Evolutionary conservation across 148 eudicot genomes (phyloP), one percentile per base, ranked within the genome.

Genomic region (Drosera capensis): DNA sequence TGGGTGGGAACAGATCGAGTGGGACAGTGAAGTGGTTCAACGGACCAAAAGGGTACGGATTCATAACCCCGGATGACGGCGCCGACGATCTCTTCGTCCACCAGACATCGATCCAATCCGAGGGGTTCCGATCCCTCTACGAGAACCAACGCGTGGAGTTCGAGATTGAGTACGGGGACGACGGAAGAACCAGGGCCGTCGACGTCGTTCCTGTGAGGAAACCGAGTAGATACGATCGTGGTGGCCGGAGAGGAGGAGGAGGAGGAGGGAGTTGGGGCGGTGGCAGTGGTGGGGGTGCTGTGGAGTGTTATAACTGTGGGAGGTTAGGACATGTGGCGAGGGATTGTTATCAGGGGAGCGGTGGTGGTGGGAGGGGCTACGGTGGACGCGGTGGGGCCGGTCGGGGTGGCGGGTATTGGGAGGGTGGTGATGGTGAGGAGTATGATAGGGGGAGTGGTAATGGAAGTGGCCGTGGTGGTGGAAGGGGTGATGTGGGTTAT

Each of bases 1-100:
- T n/a, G n/a, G 24, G 2, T 6, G 8, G 12, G 17, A 34, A 24
- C 36, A 64, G 58, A 22, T 43, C 34, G 16, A 24, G 21, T 7
- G 88, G 88, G 7, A 65, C 71, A 0, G 83, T 80, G 43, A 76
- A 66, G 51, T 80, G 90, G 68, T 80, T 80, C 73, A 76, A 72
- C 45, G 83, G 71, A 2, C 68, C 73, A 42, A 77, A 73, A 49
- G 83, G 84, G 1, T 80, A 76, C 58, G 83, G 90, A 0, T 80
- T 80, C 67, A 62, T 80, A 2, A 55, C 78, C 2, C 83, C 80
- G 16, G 78, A 68, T 11, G 63, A 55, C 17, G 73, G 66, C n/a
- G 67, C 63, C 7, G 73, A 67, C 2, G 82, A 80, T 45, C 52
- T 80, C 4, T 80, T 80, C 46, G 83, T 80, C 17, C 90, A 80